A percentile compares a stretch with the other conserved stretches of the same genome.
These are phyloP conservation scores for Neltuma alba DNA, from an alignment of 306 rosid genomes.

Conservation along the genomic window DNA sequence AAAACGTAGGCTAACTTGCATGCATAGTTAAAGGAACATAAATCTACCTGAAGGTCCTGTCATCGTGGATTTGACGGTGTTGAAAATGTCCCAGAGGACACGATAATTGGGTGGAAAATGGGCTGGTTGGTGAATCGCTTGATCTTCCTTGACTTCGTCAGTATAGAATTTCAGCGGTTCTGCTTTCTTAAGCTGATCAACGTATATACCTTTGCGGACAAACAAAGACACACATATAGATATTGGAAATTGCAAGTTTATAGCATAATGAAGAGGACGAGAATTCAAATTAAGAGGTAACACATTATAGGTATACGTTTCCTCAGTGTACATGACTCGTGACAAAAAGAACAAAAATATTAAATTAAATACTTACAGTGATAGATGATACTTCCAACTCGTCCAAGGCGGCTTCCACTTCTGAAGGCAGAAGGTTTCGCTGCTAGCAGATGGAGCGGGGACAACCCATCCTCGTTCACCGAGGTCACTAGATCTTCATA, in stretches of 20 bases:
- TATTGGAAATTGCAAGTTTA: background rate
- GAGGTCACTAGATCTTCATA: conserved; percentile 37
- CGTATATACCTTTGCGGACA: conserved; percentile 22
- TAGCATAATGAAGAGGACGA: background rate
- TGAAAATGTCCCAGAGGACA: background rate
- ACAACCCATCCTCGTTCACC: conserved; percentile 40
- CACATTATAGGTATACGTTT: background rate
- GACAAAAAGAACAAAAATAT: too few relatives aligned
- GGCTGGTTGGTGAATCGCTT: too few relatives aligned
- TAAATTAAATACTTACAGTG: conserved; percentile 26
- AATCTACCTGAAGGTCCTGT: conserved; percentile 1
- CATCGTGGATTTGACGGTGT: background rate
- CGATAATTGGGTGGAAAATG: conserved; percentile 17
- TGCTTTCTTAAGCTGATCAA: background rate
- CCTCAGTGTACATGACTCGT: too few relatives aligned
- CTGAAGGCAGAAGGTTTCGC: conserved; percentile 53
- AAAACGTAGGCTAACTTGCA: background rate
- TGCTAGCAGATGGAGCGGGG: conserved; percentile 65
- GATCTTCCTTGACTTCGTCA: background rate
- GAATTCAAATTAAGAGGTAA: background rate
- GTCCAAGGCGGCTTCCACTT: conserved; percentile 55
- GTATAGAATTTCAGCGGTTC: background rate
- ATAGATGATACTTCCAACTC: conserved; percentile 36
- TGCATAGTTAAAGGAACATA: background rate
- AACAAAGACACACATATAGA: background rate